A percentile compares a stretch with the other conserved stretches of the same genome.
Conservation (phyloP, 2,329 filamentous ascomycete species). For the Pseudogymnoascus sp. region DNA sequence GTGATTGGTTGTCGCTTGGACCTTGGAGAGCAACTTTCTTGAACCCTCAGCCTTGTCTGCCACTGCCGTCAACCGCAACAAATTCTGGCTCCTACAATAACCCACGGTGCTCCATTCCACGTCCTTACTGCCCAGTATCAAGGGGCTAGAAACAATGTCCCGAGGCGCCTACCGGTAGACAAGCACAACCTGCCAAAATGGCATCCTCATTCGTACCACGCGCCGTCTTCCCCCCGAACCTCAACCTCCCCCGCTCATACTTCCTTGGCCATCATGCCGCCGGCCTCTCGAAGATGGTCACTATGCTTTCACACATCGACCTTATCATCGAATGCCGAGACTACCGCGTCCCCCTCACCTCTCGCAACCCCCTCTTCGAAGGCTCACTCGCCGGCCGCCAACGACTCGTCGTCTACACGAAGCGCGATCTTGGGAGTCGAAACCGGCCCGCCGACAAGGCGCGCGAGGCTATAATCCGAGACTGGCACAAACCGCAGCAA, state of each 20-base stretch:
- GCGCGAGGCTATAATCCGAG: slow-evolving; percentile 44
- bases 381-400: slow-evolving; percentile 63
- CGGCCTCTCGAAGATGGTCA: slow-evolving; percentile 76
- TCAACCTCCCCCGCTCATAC: slow-evolving; percentile 78
- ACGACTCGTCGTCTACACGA: slow-evolving; percentile 85
- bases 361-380: slow-evolving; percentile 85
- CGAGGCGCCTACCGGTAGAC: slow-evolving; percentile 1
- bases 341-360: slow-evolving; percentile 81
- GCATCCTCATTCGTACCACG: slow-evolving; percentile 62
- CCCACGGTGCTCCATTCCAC: neutral
- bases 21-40: neutral
- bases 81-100: neutral
- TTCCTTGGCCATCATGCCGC: slow-evolving; percentile 89
- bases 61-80: neutral
- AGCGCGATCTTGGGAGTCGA: slow-evolving; percentile 64
- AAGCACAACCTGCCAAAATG: slow-evolving; percentile 11
- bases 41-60: slow-evolving; percentile 1
- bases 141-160: neutral
- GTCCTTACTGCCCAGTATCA: neutral
- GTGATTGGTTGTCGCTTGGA: neutral
- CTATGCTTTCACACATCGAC: slow-evolving; percentile 70
- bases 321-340: slow-evolving; percentile 93
- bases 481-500: slow-evolving; percentile 46
- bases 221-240: slow-evolving; percentile 61
- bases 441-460: slow-evolving; percentile 34